A percentile compares a stretch with the other conserved stretches of the same genome.
Conservation (phyloP, 192 early-diverging fungal species). For the Coemansia sp. region DNA sequence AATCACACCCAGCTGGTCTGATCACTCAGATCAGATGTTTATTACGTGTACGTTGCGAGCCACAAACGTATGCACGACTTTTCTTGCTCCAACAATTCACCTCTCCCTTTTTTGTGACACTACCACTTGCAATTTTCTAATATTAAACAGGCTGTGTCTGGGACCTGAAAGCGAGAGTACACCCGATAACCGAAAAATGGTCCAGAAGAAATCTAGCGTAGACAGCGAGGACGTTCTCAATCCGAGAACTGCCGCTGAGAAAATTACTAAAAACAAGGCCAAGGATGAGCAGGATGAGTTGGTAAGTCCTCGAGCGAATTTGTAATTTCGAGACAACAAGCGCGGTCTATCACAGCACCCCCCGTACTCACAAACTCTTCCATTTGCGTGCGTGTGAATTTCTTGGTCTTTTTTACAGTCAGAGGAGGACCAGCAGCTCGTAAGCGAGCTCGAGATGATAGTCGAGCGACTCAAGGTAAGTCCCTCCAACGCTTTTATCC, state of each 20-base stretch:
- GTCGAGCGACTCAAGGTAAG: conserved; percentile 85
- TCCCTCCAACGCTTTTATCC: not conserved
- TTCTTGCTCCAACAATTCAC: not conserved
- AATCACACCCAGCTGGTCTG: not conserved
- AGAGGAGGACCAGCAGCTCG: conserved; percentile 94
- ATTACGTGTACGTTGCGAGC: not conserved
- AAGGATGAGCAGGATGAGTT: conserved; percentile 55
- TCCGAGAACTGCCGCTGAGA: conserved; percentile 49
- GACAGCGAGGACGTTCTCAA: conserved; percentile 40
- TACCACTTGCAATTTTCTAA: not conserved
- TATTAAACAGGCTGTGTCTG: not conserved
- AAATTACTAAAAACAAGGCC: conserved; percentile 52
- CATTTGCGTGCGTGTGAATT: not conserved
- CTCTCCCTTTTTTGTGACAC: not conserved
- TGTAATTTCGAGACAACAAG: not conserved
- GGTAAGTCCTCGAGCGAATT: conserved; percentile 26
- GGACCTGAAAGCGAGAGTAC: not conserved
- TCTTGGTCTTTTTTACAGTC: conserved; percentile 60
- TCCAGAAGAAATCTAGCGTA: conserved; percentile 21
- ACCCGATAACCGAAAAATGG: conserved; percentile 10
- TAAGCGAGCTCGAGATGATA: conserved; percentile 91
- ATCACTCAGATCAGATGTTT: not conserved
- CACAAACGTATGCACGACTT: not conserved
- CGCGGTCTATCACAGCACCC: not conserved
- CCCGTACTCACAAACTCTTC: not conserved